phyloP scores from a whole-genome alignment of 768 basidiomycete species.

The Tricholoma sp. region DNA sequence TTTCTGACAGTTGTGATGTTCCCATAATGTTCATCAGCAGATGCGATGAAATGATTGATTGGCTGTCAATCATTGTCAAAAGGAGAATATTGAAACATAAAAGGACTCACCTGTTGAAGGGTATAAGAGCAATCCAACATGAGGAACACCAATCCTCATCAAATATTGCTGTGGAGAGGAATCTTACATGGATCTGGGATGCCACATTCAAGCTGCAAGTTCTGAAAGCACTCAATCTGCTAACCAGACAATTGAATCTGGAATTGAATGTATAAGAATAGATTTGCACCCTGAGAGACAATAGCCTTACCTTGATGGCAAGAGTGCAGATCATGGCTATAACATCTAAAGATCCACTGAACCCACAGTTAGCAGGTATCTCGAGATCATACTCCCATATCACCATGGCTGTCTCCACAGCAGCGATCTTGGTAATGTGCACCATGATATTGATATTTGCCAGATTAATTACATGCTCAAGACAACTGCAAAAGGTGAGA shows the following conservation, averaged over 20 bases:
- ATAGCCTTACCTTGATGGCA: neutral
- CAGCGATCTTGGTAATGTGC: neutral
- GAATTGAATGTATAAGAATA: neutral
- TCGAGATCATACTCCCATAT: neutral
- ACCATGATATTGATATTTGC: neutral
- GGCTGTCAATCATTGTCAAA: neutral
- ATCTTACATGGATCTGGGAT: neutral
- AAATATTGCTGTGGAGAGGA: neutral
- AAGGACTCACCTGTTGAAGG: neutral
- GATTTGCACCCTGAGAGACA: neutral
- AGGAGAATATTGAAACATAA: neutral
- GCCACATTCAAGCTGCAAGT: neutral
- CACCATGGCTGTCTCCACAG: neutral
- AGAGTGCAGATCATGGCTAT: too few species aligned
- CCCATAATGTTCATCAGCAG: neutral
- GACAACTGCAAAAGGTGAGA: neutral
- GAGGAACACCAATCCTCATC: neutral
- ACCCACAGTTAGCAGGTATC: too few species aligned
- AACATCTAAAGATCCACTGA: too few species aligned
- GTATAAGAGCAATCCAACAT: neutral
- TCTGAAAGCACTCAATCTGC: neutral
- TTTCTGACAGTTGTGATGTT: neutral
- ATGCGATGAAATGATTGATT: neutral
- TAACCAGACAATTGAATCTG: neutral
- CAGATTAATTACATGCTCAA: neutral